Percentiles rank a stretch among this genome's conserved stretches.
phyloP scores from a whole-genome alignment of 495 filamentous ascomycete genomes.

The Schizothecium vesticola region DNA sequence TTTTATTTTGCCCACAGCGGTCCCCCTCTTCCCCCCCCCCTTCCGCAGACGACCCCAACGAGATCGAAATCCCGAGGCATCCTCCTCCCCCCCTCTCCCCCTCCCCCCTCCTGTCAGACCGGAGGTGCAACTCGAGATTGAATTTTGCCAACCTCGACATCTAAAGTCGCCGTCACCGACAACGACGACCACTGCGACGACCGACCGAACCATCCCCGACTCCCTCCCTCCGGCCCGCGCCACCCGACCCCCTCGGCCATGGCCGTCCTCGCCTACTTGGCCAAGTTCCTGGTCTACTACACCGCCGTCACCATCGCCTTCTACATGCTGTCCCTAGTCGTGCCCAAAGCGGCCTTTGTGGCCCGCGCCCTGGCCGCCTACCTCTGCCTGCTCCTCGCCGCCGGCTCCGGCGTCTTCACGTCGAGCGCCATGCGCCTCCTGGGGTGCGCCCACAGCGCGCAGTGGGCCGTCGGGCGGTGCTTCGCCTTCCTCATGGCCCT shows the following conservation, averaged over 20 bases:
- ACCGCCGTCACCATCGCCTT: conserved; percentile 53
- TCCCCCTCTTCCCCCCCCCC: background rate
- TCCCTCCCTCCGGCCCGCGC: background rate
- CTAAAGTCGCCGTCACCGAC: background rate
- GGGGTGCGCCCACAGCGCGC: conserved; percentile 68
- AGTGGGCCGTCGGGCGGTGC: conserved; percentile 75
- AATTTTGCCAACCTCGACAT: background rate
- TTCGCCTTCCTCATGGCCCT: conserved; percentile 78
- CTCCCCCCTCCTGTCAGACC: background rate
- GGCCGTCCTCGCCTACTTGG: conserved; percentile 38
- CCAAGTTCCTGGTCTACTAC: conserved; percentile 53
- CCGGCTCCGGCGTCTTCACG: conserved; percentile 71
- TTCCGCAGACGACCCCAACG: background rate
- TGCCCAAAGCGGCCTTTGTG: conserved; percentile 58
- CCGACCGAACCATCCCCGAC: background rate
- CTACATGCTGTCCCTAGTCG: conserved; percentile 49
- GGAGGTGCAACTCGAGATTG: background rate
- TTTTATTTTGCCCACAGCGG: background rate
- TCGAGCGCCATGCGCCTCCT: conserved; percentile 65
- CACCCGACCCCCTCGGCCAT: conserved; percentile 11
- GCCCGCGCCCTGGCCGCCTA: conserved; percentile 70
- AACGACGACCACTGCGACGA: background rate
- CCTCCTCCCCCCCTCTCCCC: background rate
- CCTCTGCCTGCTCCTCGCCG: conserved; percentile 57
- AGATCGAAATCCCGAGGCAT: background rate